A percentile compares a stretch with the other conserved stretches of the same genome.
Evolutionary conservation across 768 basidiomycete genomes (phyloP).

Genomic region (Pleurotus sapidus): DNA sequence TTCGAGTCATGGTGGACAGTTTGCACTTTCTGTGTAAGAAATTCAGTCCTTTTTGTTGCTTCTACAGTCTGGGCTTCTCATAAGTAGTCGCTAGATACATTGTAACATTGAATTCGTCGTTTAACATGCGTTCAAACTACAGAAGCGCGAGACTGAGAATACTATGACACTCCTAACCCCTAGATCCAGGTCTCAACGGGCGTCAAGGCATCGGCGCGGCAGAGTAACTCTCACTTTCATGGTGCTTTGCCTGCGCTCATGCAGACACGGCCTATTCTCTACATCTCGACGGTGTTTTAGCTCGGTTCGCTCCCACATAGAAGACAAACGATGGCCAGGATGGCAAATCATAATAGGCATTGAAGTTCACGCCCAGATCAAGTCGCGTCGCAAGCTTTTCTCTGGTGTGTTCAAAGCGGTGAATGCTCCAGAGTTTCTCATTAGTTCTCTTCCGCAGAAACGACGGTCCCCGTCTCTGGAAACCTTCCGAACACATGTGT

Average conservation of each 20-base stretch:
- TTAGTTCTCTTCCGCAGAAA: constrained; percentile 23
- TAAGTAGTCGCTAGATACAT: too few species aligned
- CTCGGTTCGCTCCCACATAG: constrained; percentile 26
- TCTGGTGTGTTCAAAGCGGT: constrained; percentile 38
- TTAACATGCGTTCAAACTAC: too few species aligned
- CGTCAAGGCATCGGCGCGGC: too few species aligned
- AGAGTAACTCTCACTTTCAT: constrained; percentile 12
- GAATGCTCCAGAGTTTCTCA: background rate
- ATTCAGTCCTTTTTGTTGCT: too few species aligned
- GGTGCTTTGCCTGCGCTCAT: constrained; percentile 1
- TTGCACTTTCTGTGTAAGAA: too few species aligned
- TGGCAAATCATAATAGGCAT: constrained; percentile 93
- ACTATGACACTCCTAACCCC: too few species aligned
- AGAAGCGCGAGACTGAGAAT: too few species aligned
- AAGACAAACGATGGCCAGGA: constrained; percentile 66
- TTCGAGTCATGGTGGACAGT: too few species aligned
- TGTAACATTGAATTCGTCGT: too few species aligned
- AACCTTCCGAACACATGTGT: constrained; percentile 72
- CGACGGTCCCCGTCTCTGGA: constrained; percentile 35
- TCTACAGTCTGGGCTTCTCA: too few species aligned
- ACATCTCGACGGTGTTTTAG: constrained; percentile 25
- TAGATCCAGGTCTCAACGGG: too few species aligned
- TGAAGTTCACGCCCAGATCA: constrained; percentile 94
- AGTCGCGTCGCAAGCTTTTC: constrained; percentile 85
- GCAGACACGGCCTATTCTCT: background rate